A percentile compares a stretch with the other conserved stretches of the same genome.
These are phyloP conservation scores for Coniochaeta ligniaria DNA, from an alignment of 2,329 filamentous ascomycete genomes.

Conservation along the genomic window DNA sequence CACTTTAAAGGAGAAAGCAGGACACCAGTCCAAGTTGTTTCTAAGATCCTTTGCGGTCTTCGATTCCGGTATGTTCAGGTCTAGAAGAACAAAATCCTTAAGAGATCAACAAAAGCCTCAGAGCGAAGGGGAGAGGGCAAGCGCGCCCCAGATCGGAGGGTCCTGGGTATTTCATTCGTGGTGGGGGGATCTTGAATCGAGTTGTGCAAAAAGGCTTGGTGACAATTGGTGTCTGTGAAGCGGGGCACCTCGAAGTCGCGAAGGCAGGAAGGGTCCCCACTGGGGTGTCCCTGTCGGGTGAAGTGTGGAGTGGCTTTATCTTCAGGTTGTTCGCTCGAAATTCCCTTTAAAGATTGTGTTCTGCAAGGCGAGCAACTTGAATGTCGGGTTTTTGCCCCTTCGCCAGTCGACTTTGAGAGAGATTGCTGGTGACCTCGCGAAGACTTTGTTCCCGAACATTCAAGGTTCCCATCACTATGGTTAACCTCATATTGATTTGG, in stretches of 20 bases:
- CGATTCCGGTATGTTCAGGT: not conserved
- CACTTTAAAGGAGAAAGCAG: too few relatives aligned
- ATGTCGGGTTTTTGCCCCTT: too few relatives aligned
- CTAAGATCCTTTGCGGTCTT: not conserved
- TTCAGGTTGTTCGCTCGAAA: not conserved
- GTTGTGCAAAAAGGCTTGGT: not conserved
- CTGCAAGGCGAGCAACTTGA: too few relatives aligned
- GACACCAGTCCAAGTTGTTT: not conserved
- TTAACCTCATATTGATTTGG: too few relatives aligned
- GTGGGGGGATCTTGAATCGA: not conserved
- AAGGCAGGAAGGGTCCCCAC: not conserved
- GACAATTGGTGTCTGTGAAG: not conserved
- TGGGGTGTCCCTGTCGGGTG: not conserved
- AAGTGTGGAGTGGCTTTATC: not conserved
- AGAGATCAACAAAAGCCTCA: not conserved
- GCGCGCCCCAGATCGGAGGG: not conserved
- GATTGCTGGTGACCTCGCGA: too few relatives aligned
- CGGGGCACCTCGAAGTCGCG: not conserved
- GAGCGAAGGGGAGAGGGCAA: not conserved
- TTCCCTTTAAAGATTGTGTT: not conserved
- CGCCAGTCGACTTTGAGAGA: too few relatives aligned
- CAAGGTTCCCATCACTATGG: too few relatives aligned
- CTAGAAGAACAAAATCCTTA: not conserved
- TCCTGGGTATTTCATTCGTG: conserved; percentile 1
- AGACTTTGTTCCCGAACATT: too few relatives aligned